These are phyloP conservation scores for Phaeophleospora eucalypticola DNA, from an alignment of 2,329 filamentous ascomycete species.

Conservation along the genomic window DNA sequence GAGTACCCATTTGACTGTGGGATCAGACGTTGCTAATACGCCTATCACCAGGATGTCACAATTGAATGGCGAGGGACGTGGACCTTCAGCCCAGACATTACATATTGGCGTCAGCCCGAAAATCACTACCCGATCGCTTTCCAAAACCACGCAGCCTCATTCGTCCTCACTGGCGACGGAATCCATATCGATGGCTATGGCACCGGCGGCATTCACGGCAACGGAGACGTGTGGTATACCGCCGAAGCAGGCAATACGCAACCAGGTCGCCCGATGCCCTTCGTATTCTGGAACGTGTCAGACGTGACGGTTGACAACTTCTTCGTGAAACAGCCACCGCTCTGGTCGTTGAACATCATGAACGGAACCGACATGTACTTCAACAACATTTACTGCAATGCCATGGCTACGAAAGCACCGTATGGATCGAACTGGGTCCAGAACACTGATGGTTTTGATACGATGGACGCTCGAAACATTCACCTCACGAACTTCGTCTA, in stretches of 20 bases:
- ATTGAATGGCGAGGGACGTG: constrained; percentile 53
- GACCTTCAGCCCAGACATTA: constrained; percentile 50
- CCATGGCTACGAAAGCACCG: constrained; percentile 48
- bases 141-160: constrained; percentile 54
- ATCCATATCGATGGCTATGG: constrained; percentile 51
- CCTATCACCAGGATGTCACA: constrained; percentile 3
- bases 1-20: not conserved
- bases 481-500: constrained; percentile 50
- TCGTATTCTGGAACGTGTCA: constrained; percentile 56
- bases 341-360: constrained; percentile 57
- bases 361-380: constrained; percentile 53
- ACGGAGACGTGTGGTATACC: constrained; percentile 53
- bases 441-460: constrained; percentile 38
- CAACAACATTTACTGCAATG: constrained; percentile 50
- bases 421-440: constrained; percentile 54
- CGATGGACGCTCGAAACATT: constrained; percentile 53
- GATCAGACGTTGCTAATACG: not conserved
- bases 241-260: constrained; percentile 45
- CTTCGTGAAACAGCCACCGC: constrained; percentile 47
- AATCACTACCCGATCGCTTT: constrained; percentile 52
- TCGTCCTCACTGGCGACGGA: constrained; percentile 48
- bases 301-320: constrained; percentile 53
- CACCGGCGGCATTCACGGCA: constrained; percentile 53
- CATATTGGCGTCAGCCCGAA: constrained; percentile 48
- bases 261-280: constrained; percentile 54